Evolutionary conservation across 2,329 filamentous ascomycete genomes (phyloP).

Genomic region (Trichoderma afroharzianum): DNA sequence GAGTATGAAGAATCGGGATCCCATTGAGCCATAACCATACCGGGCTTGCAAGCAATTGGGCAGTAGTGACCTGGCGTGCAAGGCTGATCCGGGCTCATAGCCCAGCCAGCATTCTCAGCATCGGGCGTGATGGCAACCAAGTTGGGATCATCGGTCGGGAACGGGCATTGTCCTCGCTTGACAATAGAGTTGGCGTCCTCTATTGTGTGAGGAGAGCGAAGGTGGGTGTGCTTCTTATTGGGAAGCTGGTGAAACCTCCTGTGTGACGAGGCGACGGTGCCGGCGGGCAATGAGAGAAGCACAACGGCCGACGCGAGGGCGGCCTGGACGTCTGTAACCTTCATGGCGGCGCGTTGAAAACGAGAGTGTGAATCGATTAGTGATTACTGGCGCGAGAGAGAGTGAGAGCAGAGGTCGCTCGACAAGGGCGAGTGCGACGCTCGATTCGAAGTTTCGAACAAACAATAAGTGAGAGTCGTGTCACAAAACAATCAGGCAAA

Average conservation of each 20-base stretch:
- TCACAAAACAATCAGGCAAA: slow-evolving; percentile 8
- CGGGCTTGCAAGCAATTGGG: slow-evolving; percentile 71
- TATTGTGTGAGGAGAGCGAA: slow-evolving; percentile 25
- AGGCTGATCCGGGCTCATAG: slow-evolving; percentile 70
- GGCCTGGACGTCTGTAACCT: slow-evolving; percentile 47
- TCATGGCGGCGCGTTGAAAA: slow-evolving; percentile 42
- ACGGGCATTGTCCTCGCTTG: slow-evolving; percentile 59
- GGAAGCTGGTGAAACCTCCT: slow-evolving; percentile 39
- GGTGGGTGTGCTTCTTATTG: slow-evolving; percentile 36
- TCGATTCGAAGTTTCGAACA: not conserved
- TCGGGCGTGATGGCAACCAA: slow-evolving; percentile 65
- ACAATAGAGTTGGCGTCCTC: slow-evolving; percentile 33
- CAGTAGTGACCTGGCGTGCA: slow-evolving; percentile 68
- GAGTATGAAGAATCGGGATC: slow-evolving; percentile 65
- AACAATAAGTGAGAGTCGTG: slow-evolving; percentile 5
- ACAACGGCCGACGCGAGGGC: slow-evolving; percentile 48
- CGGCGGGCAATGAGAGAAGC: slow-evolving; percentile 42
- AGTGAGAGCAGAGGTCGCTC: slow-evolving; percentile 1
- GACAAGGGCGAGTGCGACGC: not conserved
- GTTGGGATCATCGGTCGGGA: slow-evolving; percentile 60
- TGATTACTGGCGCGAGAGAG: not conserved
- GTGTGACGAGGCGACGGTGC: slow-evolving; percentile 32
- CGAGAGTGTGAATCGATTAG: slow-evolving; percentile 12
- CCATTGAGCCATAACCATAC: slow-evolving; percentile 77
- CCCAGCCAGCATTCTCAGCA: slow-evolving; percentile 68